These are phyloP conservation scores for Geotrichum phurueaensis DNA, from an alignment of 1,139 yeast genomes.

Conservation along the genomic window DNA sequence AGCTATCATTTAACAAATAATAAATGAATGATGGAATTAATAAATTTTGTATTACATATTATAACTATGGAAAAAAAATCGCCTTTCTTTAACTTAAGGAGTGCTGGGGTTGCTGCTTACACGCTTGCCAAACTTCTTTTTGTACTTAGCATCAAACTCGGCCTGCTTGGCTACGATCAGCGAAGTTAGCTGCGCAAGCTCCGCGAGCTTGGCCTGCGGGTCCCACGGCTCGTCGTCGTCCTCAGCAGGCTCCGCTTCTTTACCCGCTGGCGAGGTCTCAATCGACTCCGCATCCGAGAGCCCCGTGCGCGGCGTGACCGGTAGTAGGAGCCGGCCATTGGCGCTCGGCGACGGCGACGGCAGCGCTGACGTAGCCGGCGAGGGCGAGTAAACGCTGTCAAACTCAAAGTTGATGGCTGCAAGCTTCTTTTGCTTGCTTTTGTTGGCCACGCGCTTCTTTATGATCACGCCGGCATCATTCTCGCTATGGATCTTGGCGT, in stretches of 20 bases:
- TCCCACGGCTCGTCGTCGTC: constrained; percentile 22
- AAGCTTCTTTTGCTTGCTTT: not conserved
- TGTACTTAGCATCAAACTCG: constrained; percentile 13
- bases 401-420: not conserved
- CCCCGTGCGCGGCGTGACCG: not conserved
- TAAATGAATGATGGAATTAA: no score
- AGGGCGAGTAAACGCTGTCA: not conserved
- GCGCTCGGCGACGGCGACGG: not conserved
- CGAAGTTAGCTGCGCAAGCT: constrained; percentile 25
- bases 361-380: not conserved
- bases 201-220: constrained; percentile 26
- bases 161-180: constrained; percentile 20
- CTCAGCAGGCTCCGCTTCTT: not conserved
- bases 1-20: no score
- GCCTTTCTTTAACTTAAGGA: not conserved
- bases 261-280: not conserved
- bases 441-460: constrained; percentile 2
- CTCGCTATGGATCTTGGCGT: constrained; percentile 9
- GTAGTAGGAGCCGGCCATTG: not conserved
- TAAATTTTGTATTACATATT: no score
- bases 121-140: constrained; percentile 10
- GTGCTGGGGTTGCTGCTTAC: not conserved
- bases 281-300: not conserved
- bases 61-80: no score
- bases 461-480: constrained; percentile 13